These are phyloP conservation scores for Shiraia sp. DNA, from an alignment of 2,329 filamentous ascomycete genomes.

Conservation along the genomic window DNA sequence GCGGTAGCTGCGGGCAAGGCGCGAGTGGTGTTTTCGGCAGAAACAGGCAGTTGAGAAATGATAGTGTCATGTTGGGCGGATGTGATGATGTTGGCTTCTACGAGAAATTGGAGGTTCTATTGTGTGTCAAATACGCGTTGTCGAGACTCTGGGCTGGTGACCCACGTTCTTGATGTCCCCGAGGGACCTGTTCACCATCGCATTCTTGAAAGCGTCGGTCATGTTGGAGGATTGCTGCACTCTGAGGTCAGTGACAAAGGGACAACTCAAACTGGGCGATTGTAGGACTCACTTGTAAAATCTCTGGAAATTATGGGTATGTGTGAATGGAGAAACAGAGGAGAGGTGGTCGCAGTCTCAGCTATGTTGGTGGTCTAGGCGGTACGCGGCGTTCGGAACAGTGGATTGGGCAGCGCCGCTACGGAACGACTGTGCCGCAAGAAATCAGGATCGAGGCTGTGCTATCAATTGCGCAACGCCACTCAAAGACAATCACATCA, in stretches of 20 bases:
- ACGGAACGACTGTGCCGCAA: slow-evolving; percentile 18
- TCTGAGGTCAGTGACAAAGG: neutral
- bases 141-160: neutral
- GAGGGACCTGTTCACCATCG: slow-evolving; percentile 80
- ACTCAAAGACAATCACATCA: too few species aligned
- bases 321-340: neutral
- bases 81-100: slow-evolving; percentile 79
- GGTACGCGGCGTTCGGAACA: neutral
- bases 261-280: neutral
- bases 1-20: slow-evolving; percentile 32
- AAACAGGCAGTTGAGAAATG: slow-evolving; percentile 72
- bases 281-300: neutral
- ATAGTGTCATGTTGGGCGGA: slow-evolving; percentile 76
- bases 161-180: slow-evolving; percentile 83
- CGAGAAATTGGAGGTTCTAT: slow-evolving; percentile 88
- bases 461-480: slow-evolving; percentile 6
- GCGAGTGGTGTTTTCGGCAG: slow-evolving; percentile 65
- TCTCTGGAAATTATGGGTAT: neutral
- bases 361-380: slow-evolving; percentile 2
- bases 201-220: slow-evolving; percentile 54
- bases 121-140: slow-evolving; percentile 16
- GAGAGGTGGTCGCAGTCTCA: slow-evolving; percentile 10
- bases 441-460: slow-evolving; percentile 17
- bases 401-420: slow-evolving; percentile 10
- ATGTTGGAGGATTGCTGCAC: slow-evolving; percentile 20